Base-by-base conservation (phyloP, 352 stramenopile genomes). In the Phytophthora multivora region DNA sequence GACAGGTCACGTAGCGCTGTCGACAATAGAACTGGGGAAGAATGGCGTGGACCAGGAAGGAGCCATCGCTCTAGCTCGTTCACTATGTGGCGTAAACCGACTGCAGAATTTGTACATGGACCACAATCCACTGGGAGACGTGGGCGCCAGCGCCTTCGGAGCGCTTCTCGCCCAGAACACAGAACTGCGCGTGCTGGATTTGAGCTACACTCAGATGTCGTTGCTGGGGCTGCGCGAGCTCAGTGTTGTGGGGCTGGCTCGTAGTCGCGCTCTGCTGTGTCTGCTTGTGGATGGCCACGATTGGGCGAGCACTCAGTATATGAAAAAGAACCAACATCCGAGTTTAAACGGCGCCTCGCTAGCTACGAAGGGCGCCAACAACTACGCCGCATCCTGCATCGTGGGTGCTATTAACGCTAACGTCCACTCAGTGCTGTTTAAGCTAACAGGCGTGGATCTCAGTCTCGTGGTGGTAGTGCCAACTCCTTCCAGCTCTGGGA, bases 61-160 rank as follows among this genome's bases (percentile, higher is more conserved):
- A 35, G 83, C 76, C 39, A 71, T 91, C 28, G 77, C 77, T 23
- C 55, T 94, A n/a, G 86, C 86, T 43, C 79, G 88, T 45, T 84
- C 82, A 36, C 66, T 94, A 13, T 86, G 77, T 33, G 63, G 51
- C n/a, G 45, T 50, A 0, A 76, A 76, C 48, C 57, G 58, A 38
- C 59, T 94, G n/a, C 79, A 91, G 61, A 94, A 92, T 40, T 66
- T 94, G 45, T 94, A 94, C 56, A 67, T 94, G 25, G 86, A 94
- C 62, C 89, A 92, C 60, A 94, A 94, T 52, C 83, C 83, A n/a
- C 65, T 94, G n/a, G 86, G 86, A 9, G 86, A 94, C 46, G 70
- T 75, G 12, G 83, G 83, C 9, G 86, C 82, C 2, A 79, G 75
- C 45, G 86, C 81, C 6, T 86, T 92, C 39, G 86, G 83, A 52